These are phyloP conservation scores for Chaetomiaceae sp. DNA, from an alignment of 2,329 filamentous ascomycete species.

Conservation along the genomic window DNA sequence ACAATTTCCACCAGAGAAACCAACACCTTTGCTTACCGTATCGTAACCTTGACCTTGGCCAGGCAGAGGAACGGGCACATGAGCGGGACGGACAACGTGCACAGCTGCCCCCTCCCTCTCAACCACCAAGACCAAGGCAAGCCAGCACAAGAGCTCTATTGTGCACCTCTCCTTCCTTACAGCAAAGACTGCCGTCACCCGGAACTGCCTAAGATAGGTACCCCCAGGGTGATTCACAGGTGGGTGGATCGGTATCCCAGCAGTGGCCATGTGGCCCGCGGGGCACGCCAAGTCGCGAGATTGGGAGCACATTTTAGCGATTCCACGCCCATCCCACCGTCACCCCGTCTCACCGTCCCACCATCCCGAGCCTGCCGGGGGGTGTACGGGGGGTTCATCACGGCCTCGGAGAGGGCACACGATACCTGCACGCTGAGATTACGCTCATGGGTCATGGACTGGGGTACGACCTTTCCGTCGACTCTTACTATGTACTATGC, in stretches of 20 bases:
- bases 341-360: neutral
- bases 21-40: neutral
- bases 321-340: no score
- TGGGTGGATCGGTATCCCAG: slow-evolving; percentile 21
- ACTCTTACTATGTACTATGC: no score
- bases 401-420: neutral
- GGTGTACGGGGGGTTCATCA: neutral
- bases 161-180: no score
- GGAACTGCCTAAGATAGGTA: neutral
- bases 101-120: neutral
- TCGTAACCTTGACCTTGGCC: no score
- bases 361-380: slow-evolving; percentile 1
- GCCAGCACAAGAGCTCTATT: no score
- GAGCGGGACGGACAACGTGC: neutral
- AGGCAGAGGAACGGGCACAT: no score
- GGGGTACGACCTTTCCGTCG: no score
- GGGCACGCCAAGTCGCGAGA: slow-evolving; percentile 9
- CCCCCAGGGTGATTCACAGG: slow-evolving; percentile 5
- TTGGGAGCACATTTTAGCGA: slow-evolving; percentile 7
- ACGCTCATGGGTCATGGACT: neutral
- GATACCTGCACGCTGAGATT: neutral
- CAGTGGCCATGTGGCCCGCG: slow-evolving; percentile 20
- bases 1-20: slow-evolving; percentile 1
- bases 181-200: neutral
- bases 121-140: no score